Conservation (phyloP, 768 basidiomycete species). For the Lentinula guzmanii region DNA sequence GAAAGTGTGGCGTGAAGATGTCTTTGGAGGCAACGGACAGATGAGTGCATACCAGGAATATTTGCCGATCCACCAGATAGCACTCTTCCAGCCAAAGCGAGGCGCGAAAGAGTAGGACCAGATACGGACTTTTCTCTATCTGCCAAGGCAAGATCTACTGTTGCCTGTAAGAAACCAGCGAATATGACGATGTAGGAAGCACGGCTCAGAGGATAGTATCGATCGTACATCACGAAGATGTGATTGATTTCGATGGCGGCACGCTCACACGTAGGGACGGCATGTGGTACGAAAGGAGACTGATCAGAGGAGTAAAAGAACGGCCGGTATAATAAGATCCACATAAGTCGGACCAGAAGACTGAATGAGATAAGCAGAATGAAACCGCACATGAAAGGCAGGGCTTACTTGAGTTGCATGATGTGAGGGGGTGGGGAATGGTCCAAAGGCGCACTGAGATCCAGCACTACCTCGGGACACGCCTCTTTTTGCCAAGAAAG, state of each 20-base stretch:
- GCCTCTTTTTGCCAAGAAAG: slow-evolving; percentile 1
- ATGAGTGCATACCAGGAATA: slow-evolving; percentile 8
- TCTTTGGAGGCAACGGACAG: not conserved
- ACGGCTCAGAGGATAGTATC: slow-evolving; percentile 5
- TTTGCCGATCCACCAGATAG: slow-evolving; percentile 1
- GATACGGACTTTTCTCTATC: not conserved
- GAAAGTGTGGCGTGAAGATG: slow-evolving; percentile 6
- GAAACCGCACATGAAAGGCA: not conserved
- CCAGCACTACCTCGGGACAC: slow-evolving; percentile 3
- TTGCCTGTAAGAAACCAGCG: slow-evolving; percentile 8
- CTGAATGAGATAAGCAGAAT: not conserved
- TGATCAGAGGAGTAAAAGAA: slow-evolving; percentile 5
- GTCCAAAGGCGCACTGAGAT: not conserved
- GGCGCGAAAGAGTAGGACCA: not conserved
- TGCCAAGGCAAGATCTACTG: slow-evolving; percentile 6
- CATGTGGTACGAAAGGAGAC: slow-evolving; percentile 1
- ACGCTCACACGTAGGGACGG: slow-evolving; percentile 3
- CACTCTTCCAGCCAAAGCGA: slow-evolving; percentile 7
- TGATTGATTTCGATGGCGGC: slow-evolving; percentile 5
- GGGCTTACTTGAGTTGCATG: slow-evolving; percentile 7
- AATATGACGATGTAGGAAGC: slow-evolving; percentile 8
- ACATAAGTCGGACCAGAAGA: slow-evolving; percentile 8
- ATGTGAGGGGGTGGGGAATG: slow-evolving; percentile 8
- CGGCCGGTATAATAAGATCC: slow-evolving; percentile 8
- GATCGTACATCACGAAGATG: slow-evolving; percentile 7